Evolutionary conservation across 1,139 yeast genomes (phyloP).

Genomic region (Debaryomyces coudertii): DNA sequence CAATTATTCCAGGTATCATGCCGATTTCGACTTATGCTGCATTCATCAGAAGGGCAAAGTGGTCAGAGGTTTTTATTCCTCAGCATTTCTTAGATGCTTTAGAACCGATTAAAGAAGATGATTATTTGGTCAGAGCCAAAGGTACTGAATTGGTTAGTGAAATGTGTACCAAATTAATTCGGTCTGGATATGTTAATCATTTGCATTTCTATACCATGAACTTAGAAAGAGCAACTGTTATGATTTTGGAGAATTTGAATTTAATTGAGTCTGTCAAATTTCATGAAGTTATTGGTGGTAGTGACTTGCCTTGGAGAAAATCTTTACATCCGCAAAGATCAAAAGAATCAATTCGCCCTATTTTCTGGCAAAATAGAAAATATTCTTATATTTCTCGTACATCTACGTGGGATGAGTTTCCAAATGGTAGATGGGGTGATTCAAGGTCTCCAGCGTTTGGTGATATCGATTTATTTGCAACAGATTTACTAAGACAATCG

Average conservation of each 20-base stretch:
- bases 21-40: constrained; percentile 95
- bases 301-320: constrained; percentile 82
- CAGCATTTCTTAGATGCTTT: constrained; percentile 67
- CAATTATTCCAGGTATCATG: constrained; percentile 97
- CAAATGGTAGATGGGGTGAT: constrained; percentile 95
- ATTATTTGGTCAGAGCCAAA: constrained; percentile 79
- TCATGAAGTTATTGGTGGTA: constrained; percentile 44
- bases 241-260: constrained; percentile 78
- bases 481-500: constrained; percentile 78
- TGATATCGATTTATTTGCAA: constrained; percentile 78
- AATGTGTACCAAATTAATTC: constrained; percentile 75
- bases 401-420: constrained; percentile 93
- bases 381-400: constrained; percentile 89
- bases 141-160: constrained; percentile 85
- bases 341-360: constrained; percentile 87
- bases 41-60: constrained; percentile 87
- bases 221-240: constrained; percentile 84
- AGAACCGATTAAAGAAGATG: constrained; percentile 89
- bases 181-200: constrained; percentile 77
- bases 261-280: constrained; percentile 52
- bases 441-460: constrained; percentile 93
- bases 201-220: constrained; percentile 97
- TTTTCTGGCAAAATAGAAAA: constrained; percentile 95
- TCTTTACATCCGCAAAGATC: constrained; percentile 81
- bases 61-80: constrained; percentile 89